These are phyloP conservation scores for Trypanosoma caninum DNA, from an alignment of 208 protist genomes.

Conservation along the genomic window DNA sequence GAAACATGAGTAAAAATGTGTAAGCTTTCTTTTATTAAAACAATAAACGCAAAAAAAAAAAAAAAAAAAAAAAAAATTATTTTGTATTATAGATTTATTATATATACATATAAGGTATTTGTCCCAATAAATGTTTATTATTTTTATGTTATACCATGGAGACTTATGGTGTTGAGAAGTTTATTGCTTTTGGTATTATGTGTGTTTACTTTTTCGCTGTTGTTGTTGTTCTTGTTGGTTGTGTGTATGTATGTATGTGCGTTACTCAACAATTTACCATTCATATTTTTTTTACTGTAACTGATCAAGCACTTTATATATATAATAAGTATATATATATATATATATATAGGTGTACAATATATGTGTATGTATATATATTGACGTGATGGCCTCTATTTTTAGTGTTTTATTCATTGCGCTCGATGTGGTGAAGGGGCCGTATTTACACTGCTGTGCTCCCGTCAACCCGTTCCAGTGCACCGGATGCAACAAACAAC, in stretches of 20 bases:
- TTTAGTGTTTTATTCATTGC: conserved; percentile 75
- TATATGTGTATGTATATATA: background rate
- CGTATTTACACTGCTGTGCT: conserved; percentile 76
- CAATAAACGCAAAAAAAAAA: conserved; percentile 9
- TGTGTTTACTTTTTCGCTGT: background rate
- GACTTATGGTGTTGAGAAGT: background rate
- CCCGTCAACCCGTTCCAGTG: conserved; percentile 34
- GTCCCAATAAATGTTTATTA: conserved; percentile 2
- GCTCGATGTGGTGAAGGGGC: conserved; percentile 77
- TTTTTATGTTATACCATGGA: background rate
- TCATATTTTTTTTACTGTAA: too few relatives aligned
- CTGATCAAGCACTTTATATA: background rate
- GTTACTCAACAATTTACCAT: too few relatives aligned
- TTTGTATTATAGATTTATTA: too few relatives aligned
- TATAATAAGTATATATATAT: background rate
- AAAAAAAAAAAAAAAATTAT: background rate
- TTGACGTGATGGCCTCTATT: conserved; percentile 26
- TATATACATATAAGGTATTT: background rate
- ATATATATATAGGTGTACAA: background rate
- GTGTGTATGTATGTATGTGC: background rate
- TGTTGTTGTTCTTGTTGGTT: conserved; percentile 17
- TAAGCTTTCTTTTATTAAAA: too few relatives aligned
- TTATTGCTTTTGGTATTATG: background rate
- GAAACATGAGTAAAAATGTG: background rate
- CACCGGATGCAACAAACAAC: background rate